These are phyloP conservation scores for Grosmannia serpens DNA, from an alignment of 2,329 filamentous ascomycete genomes.

Conservation along the genomic window DNA sequence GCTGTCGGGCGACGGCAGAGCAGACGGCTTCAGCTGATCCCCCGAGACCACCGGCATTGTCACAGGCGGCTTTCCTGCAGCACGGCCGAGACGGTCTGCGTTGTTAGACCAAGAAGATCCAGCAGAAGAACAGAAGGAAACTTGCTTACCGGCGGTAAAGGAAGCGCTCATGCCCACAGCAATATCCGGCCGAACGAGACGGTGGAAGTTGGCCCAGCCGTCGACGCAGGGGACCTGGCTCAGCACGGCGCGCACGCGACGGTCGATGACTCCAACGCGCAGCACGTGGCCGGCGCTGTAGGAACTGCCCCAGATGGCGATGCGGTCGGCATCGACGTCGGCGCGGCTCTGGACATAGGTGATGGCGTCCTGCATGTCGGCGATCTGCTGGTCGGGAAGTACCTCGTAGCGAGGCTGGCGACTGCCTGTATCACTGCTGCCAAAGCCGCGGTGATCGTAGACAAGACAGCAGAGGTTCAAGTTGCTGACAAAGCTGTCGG, in stretches of 20 bases:
- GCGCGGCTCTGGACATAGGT: conserved; percentile 18
- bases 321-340: background rate
- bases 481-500: conserved; percentile 13
- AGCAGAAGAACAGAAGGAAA: background rate
- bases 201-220: conserved; percentile 21
- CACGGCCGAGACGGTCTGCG: background rate
- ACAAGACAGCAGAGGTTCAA: conserved; percentile 19
- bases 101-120: background rate
- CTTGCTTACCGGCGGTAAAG: background rate
- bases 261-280: conserved; percentile 24
- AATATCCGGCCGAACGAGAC: conserved; percentile 21
- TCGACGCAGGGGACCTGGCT: conserved; percentile 24
- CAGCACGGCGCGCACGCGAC: conserved; percentile 26
- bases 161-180: conserved; percentile 1
- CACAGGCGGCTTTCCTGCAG: background rate
- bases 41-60: background rate
- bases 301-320: conserved; percentile 22
- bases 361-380: conserved; percentile 25
- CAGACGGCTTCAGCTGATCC: background rate
- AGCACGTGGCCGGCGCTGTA: conserved; percentile 28
- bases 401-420: conserved; percentile 20
- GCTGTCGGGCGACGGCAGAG: background rate
- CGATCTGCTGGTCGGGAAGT: conserved; percentile 17
- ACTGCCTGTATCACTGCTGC: conserved; percentile 18
- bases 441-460: conserved; percentile 23